A percentile compares a stretch with the other conserved stretches of the same genome.
Evolutionary conservation across 2,329 filamentous ascomycete species (phyloP).

Genomic region (Alternaria atra): DNA sequence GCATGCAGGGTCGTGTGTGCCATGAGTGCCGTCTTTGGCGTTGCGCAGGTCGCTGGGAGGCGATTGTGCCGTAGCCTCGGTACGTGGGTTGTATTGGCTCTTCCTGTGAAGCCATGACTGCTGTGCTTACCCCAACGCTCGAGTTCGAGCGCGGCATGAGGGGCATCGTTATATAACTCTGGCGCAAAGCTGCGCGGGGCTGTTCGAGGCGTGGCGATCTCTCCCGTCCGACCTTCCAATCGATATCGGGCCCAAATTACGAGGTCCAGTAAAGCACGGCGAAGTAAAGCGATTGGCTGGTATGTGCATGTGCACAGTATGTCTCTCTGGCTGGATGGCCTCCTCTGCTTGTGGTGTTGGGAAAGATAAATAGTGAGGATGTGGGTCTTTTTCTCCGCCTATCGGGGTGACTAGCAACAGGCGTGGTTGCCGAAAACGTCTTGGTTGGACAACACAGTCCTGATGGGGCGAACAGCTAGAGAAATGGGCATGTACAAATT

Average conservation of each 20-base stretch:
- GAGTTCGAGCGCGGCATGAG: conserved; percentile 35
- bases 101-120: conserved; percentile 53
- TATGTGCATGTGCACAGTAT: conserved; percentile 32
- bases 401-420: conserved; percentile 18
- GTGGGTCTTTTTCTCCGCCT: conserved; percentile 33
- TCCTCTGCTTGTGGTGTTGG: conserved; percentile 23
- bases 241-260: conserved; percentile 16
- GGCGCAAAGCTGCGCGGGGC: conserved; percentile 27
- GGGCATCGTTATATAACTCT: conserved; percentile 32
- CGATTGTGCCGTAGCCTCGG: conserved; percentile 51
- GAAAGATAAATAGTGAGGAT: conserved; percentile 16
- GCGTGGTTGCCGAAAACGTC: conserved; percentile 29
- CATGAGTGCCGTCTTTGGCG: conserved; percentile 58
- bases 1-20: conserved; percentile 55
- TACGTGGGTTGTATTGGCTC: conserved; percentile 51
- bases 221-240: conserved; percentile 12
- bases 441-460: conserved; percentile 22
- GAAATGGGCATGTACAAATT: conserved; percentile 7
- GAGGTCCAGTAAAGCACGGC: conserved; percentile 20
- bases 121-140: conserved; percentile 38
- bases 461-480: conserved; percentile 12
- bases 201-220: conserved; percentile 32
- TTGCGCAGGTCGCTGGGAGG: conserved; percentile 25
- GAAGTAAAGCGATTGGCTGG: conserved; percentile 26
- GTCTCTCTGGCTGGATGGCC: conserved; percentile 28